These are phyloP conservation scores for Gnomoniopsis smithogilvyi DNA, from an alignment of 2,329 filamentous ascomycete species.

Conservation along the genomic window DNA sequence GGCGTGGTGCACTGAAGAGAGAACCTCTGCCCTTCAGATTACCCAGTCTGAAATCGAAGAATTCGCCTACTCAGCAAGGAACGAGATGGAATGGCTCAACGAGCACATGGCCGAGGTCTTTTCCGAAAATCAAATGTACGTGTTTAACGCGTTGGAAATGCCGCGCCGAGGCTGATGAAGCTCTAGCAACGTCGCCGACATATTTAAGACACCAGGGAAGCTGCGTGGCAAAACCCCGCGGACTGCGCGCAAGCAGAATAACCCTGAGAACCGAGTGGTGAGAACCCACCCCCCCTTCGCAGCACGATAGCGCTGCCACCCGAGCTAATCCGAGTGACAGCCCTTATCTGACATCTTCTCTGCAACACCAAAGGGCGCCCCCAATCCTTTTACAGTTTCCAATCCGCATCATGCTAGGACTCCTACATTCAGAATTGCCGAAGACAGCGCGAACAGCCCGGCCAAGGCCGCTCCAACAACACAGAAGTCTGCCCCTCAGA, in stretches of 20 bases:
- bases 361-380: conserved; percentile 49
- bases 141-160: conserved; percentile 22
- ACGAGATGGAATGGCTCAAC: conserved; percentile 97
- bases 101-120: conserved; percentile 98
- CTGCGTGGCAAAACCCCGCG: conserved; percentile 78
- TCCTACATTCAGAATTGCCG: conserved; percentile 57
- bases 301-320: background rate
- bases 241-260: conserved; percentile 60
- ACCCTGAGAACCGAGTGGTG: conserved; percentile 61
- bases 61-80: conserved; percentile 85
- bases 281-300: conserved; percentile 25
- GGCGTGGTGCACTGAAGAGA: conserved; percentile 83
- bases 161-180: background rate
- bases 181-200: conserved; percentile 78
- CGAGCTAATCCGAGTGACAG: conserved; percentile 37
- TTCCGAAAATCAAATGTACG: conserved; percentile 80
- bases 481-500: conserved; percentile 31
- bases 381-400: conserved; percentile 51
- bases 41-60: conserved; percentile 84
- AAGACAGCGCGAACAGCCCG: conserved; percentile 40
- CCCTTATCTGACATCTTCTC: conserved; percentile 59
- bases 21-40: conserved; percentile 72
- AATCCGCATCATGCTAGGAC: conserved; percentile 48
- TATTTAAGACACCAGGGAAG: conserved; percentile 93
- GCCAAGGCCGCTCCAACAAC: conserved; percentile 25